Percentiles rank a stretch among this genome's conserved stretches.
phyloP scores from a whole-genome alignment of 352 stramenopile genomes.

The Phytophthora brassicae region DNA sequence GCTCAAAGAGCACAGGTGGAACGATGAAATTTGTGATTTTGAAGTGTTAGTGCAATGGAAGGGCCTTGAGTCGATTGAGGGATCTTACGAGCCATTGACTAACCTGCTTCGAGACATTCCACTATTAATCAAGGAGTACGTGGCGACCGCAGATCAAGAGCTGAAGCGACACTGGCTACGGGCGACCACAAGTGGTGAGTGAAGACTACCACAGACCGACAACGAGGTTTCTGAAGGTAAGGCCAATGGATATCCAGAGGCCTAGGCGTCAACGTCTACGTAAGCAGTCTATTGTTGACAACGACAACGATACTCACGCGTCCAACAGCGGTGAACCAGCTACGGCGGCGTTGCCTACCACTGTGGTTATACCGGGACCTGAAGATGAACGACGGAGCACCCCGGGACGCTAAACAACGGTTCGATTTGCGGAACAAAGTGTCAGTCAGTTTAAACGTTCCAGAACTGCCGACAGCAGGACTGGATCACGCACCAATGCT shows the following conservation, averaged over 20 bases:
- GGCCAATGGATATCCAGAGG: background rate
- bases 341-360: background rate
- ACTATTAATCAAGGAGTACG: background rate
- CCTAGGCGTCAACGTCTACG: background rate
- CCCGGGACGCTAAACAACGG: background rate
- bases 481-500: no score
- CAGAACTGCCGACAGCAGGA: no score
- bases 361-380: background rate
- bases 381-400: background rate
- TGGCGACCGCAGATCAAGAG: background rate
- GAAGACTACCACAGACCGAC: background rate
- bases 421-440: background rate
- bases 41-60: constrained; percentile 7
- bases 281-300: background rate
- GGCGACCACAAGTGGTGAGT: background rate
- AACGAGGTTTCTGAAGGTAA: background rate
- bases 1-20: constrained; percentile 8
- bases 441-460: background rate
- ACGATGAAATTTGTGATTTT: constrained; percentile 5
- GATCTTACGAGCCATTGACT: background rate
- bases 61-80: constrained; percentile 4
- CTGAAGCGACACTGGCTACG: background rate
- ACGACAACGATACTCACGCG: background rate
- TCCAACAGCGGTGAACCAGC: background rate
- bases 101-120: background rate